Evolutionary conservation across 352 stramenopile genomes (phyloP).

Genomic region (Pythium periplocum): DNA sequence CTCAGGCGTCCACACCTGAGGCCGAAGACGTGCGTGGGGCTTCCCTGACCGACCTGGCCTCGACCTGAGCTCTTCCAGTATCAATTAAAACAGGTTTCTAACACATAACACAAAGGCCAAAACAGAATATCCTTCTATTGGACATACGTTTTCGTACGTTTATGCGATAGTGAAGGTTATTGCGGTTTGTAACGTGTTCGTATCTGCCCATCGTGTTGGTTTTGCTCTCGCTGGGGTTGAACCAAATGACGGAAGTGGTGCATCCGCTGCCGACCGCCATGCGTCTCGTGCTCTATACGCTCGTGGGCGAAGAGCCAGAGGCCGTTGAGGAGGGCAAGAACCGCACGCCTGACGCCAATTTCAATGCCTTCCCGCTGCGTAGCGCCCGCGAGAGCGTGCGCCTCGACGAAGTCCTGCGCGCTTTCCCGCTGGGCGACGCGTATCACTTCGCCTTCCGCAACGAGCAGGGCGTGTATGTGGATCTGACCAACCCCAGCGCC

Average conservation of each 20-base stretch:
- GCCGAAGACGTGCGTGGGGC: too few species aligned
- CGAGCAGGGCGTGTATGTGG: constrained; percentile 55
- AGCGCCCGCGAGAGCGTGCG: constrained; percentile 20
- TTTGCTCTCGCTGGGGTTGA: too few species aligned
- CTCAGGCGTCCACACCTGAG: too few species aligned
- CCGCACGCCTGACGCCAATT: constrained; percentile 44
- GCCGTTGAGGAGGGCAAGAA: constrained; percentile 36
- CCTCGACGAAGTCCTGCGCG: constrained; percentile 53
- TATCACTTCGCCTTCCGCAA: constrained; percentile 81
- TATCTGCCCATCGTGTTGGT: too few species aligned
- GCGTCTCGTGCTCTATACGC: constrained; percentile 54
- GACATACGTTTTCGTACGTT: too few species aligned
- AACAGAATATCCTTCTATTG: too few species aligned
- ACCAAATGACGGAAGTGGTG: constrained; percentile 11
- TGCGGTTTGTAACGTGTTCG: too few species aligned
- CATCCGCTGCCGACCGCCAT: constrained; percentile 14
- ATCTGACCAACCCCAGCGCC: constrained; percentile 65
- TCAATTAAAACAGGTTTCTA: too few species aligned
- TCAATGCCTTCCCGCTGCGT: constrained; percentile 65
- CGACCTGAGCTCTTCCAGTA: background rate
- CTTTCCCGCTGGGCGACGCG: constrained; percentile 59
- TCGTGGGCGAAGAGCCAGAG: constrained; percentile 64
- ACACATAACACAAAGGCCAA: too few species aligned
- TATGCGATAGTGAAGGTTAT: too few species aligned
- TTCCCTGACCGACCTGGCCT: background rate